A percentile compares a stretch with the other conserved stretches of the same genome.
Evolutionary conservation across 352 stramenopile species (phyloP).

Genomic region (Aphanomyces euteiches): DNA sequence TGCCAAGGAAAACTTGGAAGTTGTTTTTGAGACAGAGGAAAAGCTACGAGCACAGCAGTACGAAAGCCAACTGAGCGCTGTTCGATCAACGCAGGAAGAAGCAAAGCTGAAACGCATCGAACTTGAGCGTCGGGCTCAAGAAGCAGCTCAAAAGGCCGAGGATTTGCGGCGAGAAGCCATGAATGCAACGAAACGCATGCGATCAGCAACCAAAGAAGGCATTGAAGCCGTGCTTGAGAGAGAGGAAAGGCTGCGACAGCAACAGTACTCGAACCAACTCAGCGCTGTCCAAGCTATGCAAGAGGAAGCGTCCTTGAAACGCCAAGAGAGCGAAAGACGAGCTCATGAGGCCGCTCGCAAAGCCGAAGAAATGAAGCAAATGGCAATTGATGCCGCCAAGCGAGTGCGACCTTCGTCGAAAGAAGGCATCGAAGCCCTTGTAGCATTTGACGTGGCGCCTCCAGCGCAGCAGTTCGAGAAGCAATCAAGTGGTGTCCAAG

Average conservation of each 20-base stretch:
- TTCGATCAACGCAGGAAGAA: conserved; percentile 47
- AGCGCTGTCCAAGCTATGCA: neutral
- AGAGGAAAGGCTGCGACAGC: conserved; percentile 13
- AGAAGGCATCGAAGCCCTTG: neutral
- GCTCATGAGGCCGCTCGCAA: neutral
- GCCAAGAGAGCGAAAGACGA: neutral
- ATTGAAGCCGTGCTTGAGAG: neutral
- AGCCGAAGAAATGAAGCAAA: neutral
- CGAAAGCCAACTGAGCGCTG: conserved; percentile 44
- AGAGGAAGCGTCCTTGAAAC: conserved; percentile 5
- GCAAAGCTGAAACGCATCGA: conserved; percentile 40
- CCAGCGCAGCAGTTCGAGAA: too few relatives aligned
- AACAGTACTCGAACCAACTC: neutral
- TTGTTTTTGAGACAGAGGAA: conserved; percentile 59
- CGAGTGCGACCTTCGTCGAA: neutral
- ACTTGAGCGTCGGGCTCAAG: conserved; percentile 46
- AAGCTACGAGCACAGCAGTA: conserved; percentile 43
- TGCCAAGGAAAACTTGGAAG: conserved; percentile 65
- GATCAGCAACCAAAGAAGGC: neutral
- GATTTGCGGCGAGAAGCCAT: conserved; percentile 48
- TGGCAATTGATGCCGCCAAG: neutral
- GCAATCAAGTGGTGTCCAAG: too few relatives aligned
- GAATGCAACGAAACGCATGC: neutral
- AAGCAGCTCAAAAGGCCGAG: conserved; percentile 54
- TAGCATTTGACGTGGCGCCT: neutral